Conservation (phyloP, 768 basidiomycete species). For the Baorangia bicolor region DNA sequence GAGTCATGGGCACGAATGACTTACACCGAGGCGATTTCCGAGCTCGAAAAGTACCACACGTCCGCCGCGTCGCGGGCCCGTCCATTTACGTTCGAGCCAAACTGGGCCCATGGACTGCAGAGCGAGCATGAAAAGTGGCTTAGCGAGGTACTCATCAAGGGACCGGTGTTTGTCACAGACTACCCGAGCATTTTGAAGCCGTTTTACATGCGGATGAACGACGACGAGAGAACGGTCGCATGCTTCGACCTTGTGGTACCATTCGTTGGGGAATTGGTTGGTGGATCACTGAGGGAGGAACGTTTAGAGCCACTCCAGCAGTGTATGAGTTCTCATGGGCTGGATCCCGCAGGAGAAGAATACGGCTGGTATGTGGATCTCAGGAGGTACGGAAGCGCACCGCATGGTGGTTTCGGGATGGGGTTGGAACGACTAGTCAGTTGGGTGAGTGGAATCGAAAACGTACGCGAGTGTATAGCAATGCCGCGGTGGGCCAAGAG, state of each 20-base stretch:
- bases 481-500: slow-evolving; percentile 89
- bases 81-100: slow-evolving; percentile 55
- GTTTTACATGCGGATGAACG: slow-evolving; percentile 91
- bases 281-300: slow-evolving; percentile 89
- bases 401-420: slow-evolving; percentile 95
- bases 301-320: slow-evolving; percentile 49
- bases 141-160: slow-evolving; percentile 60
- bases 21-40: slow-evolving; percentile 72
- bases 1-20: slow-evolving; percentile 68
- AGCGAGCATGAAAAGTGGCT: slow-evolving; percentile 95
- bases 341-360: slow-evolving; percentile 41
- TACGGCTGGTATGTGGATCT: slow-evolving; percentile 81
- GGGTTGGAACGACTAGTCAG: slow-evolving; percentile 90
- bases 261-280: slow-evolving; percentile 82
- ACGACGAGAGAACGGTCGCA: slow-evolving; percentile 62
- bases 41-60: slow-evolving; percentile 43
- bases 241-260: slow-evolving; percentile 97
- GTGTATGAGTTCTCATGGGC: slow-evolving; percentile 48
- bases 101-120: slow-evolving; percentile 71
- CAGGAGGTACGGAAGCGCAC: slow-evolving; percentile 79
- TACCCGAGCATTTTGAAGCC: slow-evolving; percentile 86
- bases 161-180: slow-evolving; percentile 89
- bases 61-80: slow-evolving; percentile 20
- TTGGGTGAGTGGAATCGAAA: slow-evolving; percentile 85
- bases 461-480: slow-evolving; percentile 89